These are phyloP conservation scores for Penicillium rolfsii DNA, from an alignment of 2,329 filamentous ascomycete species.

Conservation along the genomic window DNA sequence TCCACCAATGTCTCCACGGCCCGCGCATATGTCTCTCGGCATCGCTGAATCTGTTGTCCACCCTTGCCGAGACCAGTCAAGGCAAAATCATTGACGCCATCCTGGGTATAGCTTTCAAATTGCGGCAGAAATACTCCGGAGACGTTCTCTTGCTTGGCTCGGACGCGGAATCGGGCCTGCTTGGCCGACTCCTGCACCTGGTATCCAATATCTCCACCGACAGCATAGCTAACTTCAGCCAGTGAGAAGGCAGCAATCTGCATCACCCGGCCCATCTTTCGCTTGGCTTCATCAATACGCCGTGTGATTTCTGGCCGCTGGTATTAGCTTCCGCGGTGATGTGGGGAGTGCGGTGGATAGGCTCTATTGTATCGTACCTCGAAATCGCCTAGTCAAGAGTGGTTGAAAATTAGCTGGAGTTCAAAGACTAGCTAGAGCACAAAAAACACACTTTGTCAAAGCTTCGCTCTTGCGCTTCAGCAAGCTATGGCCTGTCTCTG, in stretches of 20 bases:
- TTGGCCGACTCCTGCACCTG: conserved; percentile 97
- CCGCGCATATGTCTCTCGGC: conserved; percentile 91
- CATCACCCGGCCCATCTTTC: conserved; percentile 99
- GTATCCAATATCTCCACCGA: conserved; percentile 93
- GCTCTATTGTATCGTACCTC: conserved; percentile 62
- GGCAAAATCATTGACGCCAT: conserved; percentile 93
- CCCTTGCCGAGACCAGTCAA: conserved; percentile 95
- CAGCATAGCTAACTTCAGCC: conserved; percentile 95
- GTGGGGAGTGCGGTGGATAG: conserved; percentile 27
- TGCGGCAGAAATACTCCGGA: conserved; percentile 92
- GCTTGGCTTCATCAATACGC: conserved; percentile 97
- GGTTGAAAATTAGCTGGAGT: conserved; percentile 26
- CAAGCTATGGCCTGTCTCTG: conserved; percentile 87
- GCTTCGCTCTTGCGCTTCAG: conserved; percentile 98
- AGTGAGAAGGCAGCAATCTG: conserved; percentile 97
- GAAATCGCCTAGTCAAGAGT: conserved; percentile 69
- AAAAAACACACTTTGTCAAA: conserved; percentile 79
- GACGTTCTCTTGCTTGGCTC: conserved; percentile 97
- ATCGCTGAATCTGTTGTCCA: conserved; percentile 93
- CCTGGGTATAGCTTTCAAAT: conserved; percentile 87
- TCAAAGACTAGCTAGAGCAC: neutral
- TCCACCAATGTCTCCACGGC: conserved; percentile 96
- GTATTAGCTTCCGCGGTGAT: conserved; percentile 32
- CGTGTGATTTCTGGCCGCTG: conserved; percentile 77
- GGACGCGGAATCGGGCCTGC: conserved; percentile 86